A percentile compares a stretch with the other conserved stretches of the same genome.
These are phyloP conservation scores for Torulaspora microellipsoides DNA, from an alignment of 805 yeast genomes.

Conservation along the genomic window DNA sequence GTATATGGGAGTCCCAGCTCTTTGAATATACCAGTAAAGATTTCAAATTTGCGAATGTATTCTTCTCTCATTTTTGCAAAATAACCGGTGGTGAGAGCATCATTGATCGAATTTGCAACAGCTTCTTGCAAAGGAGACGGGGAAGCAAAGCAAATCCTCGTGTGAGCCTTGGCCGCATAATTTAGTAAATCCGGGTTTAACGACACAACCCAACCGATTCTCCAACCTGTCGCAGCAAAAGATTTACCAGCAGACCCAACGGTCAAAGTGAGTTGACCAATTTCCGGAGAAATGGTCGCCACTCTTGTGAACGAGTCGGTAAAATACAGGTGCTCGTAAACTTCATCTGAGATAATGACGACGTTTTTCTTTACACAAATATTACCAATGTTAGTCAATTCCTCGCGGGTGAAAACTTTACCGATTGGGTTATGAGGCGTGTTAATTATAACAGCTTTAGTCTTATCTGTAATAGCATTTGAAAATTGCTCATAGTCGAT, in stretches of 20 bases:
- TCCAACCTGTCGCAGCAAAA: constrained; percentile 99
- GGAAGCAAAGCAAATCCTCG: constrained; percentile 86
- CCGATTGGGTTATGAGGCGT: constrained; percentile 98
- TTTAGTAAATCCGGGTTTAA: constrained; percentile 66
- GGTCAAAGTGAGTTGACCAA: constrained; percentile 72
- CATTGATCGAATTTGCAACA: constrained; percentile 66
- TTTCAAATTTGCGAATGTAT: constrained; percentile 67
- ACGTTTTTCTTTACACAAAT: constrained; percentile 83
- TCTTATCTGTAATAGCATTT: constrained; percentile 62
- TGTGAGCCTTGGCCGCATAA: constrained; percentile 84
- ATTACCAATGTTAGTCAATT: constrained; percentile 69
- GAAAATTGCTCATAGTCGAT: constrained; percentile 76
- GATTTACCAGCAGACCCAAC: constrained; percentile 98
- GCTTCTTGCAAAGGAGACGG: constrained; percentile 95
- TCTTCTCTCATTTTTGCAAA: constrained; percentile 63
- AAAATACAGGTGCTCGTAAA: constrained; percentile 85
- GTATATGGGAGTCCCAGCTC: constrained; percentile 88
- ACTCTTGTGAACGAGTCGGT: constrained; percentile 67
- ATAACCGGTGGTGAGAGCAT: constrained; percentile 59
- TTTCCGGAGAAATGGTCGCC: constrained; percentile 76
- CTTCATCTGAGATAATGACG: constrained; percentile 86
- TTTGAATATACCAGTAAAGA: constrained; percentile 74
- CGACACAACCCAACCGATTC: constrained; percentile 95
- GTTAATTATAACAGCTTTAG: constrained; percentile 83
- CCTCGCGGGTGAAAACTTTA: constrained; percentile 74